Conservation (phyloP, 768 basidiomycete genomes). For the Amanita jacksonii region DNA sequence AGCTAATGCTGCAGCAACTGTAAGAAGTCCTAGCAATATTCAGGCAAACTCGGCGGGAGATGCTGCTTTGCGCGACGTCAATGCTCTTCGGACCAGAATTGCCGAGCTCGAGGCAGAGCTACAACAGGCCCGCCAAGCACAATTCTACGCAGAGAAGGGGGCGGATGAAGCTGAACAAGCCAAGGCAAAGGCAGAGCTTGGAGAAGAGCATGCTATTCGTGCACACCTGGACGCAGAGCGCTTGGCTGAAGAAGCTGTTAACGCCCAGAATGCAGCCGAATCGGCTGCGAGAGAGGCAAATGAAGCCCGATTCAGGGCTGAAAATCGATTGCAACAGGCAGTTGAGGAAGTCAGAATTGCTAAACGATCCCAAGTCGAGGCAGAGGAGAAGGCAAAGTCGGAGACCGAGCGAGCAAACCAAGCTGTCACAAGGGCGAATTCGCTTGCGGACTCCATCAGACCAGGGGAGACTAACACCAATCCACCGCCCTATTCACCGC, state of each 20-base stretch:
- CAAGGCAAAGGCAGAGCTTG: neutral
- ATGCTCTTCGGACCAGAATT: too few relatives aligned
- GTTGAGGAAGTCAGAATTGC: neutral
- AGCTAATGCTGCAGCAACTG: neutral
- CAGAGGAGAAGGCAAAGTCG: neutral
- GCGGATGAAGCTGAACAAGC: neutral
- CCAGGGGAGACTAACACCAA: neutral
- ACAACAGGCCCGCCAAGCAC: neutral
- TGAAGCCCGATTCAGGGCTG: neutral
- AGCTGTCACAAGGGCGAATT: neutral
- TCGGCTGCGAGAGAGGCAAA: neutral
- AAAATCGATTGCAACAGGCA: neutral
- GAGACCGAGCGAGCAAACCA: neutral
- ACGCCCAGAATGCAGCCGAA: neutral
- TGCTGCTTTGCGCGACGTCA: too few relatives aligned
- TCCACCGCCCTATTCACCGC: neutral
- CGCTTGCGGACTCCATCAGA: neutral
- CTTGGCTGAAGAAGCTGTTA: neutral
- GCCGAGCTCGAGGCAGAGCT: neutral
- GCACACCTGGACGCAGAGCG: slow-evolving; percentile 3
- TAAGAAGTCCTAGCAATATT: neutral
- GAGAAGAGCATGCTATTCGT: neutral
- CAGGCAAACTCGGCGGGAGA: neutral
- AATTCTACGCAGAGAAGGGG: neutral
- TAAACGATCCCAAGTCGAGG: neutral